Conservation (phyloP, 306 rosid genomes). For the Hippophae gyantsensis region DNA sequence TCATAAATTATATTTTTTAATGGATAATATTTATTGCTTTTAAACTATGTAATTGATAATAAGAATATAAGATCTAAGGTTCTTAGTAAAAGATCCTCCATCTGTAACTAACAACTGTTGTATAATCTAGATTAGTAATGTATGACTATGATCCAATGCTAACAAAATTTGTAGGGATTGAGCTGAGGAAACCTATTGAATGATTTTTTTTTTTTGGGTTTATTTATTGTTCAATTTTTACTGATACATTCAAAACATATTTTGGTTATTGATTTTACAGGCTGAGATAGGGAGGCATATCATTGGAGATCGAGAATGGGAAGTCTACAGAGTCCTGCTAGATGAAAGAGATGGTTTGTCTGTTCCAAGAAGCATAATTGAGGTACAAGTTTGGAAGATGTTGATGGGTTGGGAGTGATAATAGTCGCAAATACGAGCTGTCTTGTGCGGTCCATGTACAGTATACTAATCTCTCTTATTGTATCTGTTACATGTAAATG, state of each 20-base stretch:
- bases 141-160: too few relatives aligned
- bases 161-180: too few relatives aligned
- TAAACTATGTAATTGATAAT: too few relatives aligned
- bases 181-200: too few relatives aligned
- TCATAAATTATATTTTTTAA: too few relatives aligned
- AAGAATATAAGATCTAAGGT: too few relatives aligned
- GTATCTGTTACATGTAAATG: constrained; percentile 19
- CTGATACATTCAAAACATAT: background rate
- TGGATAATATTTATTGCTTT: too few relatives aligned
- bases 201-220: background rate
- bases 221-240: background rate
- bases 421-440: constrained; percentile 11
- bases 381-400: constrained; percentile 79
- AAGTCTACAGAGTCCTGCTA: constrained; percentile 80
- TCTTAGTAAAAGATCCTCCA: too few relatives aligned
- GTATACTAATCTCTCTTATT: constrained; percentile 14
- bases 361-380: constrained; percentile 50
- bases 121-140: too few relatives aligned
- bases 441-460: constrained; percentile 31
- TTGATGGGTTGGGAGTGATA: constrained; percentile 89
- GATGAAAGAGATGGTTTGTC: constrained; percentile 62
- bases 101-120: too few relatives aligned
- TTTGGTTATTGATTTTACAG: constrained; percentile 28
- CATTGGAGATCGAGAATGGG: constrained; percentile 79
- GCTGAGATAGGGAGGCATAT: constrained; percentile 72